Base-by-base conservation (phyloP, 257 asterid species). In the Primulina eburnea region DNA sequence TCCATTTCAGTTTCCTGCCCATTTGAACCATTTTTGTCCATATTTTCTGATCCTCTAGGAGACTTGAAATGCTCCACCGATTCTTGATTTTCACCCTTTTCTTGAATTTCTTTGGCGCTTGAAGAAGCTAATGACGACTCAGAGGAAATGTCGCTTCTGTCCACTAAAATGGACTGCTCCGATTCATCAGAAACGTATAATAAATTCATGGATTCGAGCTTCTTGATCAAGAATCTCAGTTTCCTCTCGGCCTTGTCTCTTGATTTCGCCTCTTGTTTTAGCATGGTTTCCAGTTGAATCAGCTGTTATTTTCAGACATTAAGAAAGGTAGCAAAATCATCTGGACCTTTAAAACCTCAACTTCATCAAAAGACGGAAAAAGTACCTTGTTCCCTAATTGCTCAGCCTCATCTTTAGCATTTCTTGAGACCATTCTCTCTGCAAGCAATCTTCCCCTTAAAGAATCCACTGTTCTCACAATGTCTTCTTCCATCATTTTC, bases 401-500 rank as follows among this genome's bases (percentile, higher is more conserved):
- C 4, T 79, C 79, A 1, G 90, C 93, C 33, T 82, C 88, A 37
- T 83, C 79, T 71, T 84, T 87, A 0, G 96, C 93, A 79, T 77
- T 87, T 73, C 82, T 87, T 26, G 98, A 87, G 81, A 93, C 89
- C 11, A 70, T 73, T 77, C 97, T 88, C 72, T 92, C 98, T 20
- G 96, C 97, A 30, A 84, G 87, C 69, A 92, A 81, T 81, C 98
- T 88, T 32, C 96, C 97, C 80, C 97, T 90, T 43, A 92, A 83
- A 67, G 95, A 90, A 55, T 84, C 89, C 67, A 92, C 86, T 7
- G 89, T 92, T 66, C 84, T 92, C 81, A 81, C 75, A 65, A 78
- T 80, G 57, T 90, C 87, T 75, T 84, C 83, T 79, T 77, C 89
- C 84, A 80, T 73, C 58, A 58, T 68, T 18, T 69, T 74, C 82